Conservation (phyloP, 768 basidiomycete genomes). For the Neoboletus subvelutipes region DNA sequence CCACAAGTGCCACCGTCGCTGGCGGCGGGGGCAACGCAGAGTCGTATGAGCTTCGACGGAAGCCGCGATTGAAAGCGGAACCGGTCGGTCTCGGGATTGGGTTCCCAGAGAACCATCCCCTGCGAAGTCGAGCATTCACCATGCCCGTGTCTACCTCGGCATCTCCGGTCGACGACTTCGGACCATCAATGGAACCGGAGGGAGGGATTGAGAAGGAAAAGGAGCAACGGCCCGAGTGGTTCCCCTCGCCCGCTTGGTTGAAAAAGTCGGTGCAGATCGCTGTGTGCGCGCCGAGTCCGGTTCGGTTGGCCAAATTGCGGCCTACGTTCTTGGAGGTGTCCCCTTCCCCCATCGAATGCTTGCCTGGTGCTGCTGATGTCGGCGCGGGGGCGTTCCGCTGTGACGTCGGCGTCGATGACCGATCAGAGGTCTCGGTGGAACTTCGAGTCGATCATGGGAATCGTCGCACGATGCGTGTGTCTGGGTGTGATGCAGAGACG, state of each 20-base stretch:
- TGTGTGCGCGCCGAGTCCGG: not conserved
- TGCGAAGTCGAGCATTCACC: conserved; percentile 17
- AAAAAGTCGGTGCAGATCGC: not conserved
- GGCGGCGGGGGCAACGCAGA: not conserved
- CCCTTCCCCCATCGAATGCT: conserved; percentile 21
- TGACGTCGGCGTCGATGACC: not conserved
- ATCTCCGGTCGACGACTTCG: not conserved
- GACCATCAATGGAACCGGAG: not conserved
- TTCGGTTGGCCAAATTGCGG: conserved; percentile 3
- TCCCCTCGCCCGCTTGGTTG: not conserved
- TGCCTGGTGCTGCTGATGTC: not conserved
- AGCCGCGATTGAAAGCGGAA: not conserved
- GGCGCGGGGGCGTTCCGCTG: not conserved
- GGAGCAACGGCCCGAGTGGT: not conserved
- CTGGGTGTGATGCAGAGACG: not conserved
- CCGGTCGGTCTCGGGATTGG: conserved; percentile 28
- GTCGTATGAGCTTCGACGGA: conserved; percentile 17
- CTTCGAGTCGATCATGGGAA: not conserved
- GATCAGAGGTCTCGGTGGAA: not conserved
- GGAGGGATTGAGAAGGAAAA: not conserved
- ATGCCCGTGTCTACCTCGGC: conserved; percentile 13
- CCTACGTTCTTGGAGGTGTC: conserved; percentile 18
- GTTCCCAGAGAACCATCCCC: conserved; percentile 26
- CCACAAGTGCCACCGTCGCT: too few relatives aligned
- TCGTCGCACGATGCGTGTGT: not conserved